These are phyloP conservation scores for Mucor irregularis DNA, from an alignment of 371 early-diverging fungal genomes.

Conservation along the genomic window DNA sequence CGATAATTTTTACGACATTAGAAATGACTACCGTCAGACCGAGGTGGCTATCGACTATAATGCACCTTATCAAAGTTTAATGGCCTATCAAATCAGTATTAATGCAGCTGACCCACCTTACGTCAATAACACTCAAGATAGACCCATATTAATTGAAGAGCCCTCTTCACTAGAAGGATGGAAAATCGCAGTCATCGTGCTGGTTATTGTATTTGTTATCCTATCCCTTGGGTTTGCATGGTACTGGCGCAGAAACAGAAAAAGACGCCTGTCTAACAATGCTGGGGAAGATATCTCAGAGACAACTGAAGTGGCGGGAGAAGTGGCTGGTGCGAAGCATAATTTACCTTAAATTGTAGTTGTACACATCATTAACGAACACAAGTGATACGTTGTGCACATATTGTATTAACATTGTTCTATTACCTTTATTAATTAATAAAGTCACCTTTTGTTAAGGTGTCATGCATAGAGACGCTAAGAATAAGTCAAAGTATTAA, in stretches of 20 bases:
- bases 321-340: no score
- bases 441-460: no score
- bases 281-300: no score
- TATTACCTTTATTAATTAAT: no score
- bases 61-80: constrained; percentile 60
- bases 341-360: no score
- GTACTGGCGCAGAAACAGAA: background rate
- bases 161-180: constrained; percentile 5
- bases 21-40: constrained; percentile 48
- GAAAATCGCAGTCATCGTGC: constrained; percentile 43
- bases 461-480: no score
- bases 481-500: no score
- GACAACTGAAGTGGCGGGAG: no score
- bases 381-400: no score
- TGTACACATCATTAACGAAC: no score
- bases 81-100: constrained; percentile 58
- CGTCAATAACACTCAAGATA: constrained; percentile 35
- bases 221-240: background rate
- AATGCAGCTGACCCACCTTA: constrained; percentile 53
- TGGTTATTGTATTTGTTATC: constrained; percentile 8
- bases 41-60: constrained; percentile 70
- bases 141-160: constrained; percentile 20
- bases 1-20: constrained; percentile 56
- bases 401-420: no score
- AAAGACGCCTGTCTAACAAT: no score